A percentile compares a stretch with the other conserved stretches of the same genome.
Evolutionary conservation across 441 rosid genomes (phyloP).

Genomic region (Syzygium malaccense): DNA sequence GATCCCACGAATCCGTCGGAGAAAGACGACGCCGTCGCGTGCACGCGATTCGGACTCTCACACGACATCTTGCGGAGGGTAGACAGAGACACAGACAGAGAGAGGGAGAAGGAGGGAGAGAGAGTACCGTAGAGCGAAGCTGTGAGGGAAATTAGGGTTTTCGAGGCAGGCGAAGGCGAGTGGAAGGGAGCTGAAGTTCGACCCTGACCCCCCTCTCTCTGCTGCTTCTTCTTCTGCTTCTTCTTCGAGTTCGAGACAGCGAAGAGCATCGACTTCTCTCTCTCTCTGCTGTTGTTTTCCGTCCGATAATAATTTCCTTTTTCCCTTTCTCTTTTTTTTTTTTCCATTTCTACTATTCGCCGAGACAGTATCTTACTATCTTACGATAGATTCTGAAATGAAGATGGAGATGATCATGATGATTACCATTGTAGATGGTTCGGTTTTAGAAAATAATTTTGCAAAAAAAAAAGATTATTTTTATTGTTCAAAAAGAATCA

Average conservation of each 20-base stretch:
- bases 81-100: background rate
- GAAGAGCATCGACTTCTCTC: background rate
- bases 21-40: background rate
- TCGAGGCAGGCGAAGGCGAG: background rate
- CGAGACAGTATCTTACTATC: accelerated
- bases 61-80: background rate
- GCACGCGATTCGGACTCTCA: background rate
- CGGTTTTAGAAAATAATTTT: too few relatives aligned
- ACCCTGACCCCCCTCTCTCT: background rate
- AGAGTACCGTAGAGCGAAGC: background rate
- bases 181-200: background rate
- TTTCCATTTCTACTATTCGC: too few relatives aligned
- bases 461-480: too few relatives aligned
- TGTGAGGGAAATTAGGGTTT: background rate
- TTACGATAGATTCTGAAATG: background rate
- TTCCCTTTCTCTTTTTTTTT: background rate
- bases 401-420: background rate
- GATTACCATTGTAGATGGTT: background rate
- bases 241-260: background rate
- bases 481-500: too few relatives aligned
- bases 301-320: background rate
- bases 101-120: background rate
- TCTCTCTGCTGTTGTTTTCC: background rate
- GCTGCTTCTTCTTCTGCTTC: background rate
- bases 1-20: background rate